Percentiles rank a stretch among this genome's conserved stretches.
These are phyloP conservation scores for Curvularia eragrostidis DNA, from an alignment of 2,329 filamentous ascomycete species.

Conservation along the genomic window DNA sequence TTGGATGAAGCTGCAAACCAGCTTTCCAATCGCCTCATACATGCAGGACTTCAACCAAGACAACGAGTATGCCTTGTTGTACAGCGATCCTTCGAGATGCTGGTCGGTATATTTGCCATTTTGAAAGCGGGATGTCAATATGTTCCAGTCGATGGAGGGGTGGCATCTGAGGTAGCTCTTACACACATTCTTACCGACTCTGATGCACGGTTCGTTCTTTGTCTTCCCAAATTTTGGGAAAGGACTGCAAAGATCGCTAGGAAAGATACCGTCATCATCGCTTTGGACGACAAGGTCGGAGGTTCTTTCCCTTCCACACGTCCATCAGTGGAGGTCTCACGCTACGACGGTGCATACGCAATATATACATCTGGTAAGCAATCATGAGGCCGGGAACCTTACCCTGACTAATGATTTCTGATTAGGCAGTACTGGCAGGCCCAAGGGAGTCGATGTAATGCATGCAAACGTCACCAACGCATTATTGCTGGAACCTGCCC, in stretches of 20 bases:
- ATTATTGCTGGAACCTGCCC: conserved; percentile 59
- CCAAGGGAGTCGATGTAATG: conserved; percentile 66
- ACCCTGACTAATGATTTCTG: conserved; percentile 5
- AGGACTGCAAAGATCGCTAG: conserved; percentile 29
- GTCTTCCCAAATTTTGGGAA: conserved; percentile 48
- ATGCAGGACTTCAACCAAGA: conserved; percentile 34
- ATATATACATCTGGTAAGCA: conserved; percentile 61
- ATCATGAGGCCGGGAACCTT: too few species aligned
- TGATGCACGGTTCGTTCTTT: conserved; percentile 56
- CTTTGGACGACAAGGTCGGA: conserved; percentile 23
- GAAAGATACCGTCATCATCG: conserved; percentile 21
- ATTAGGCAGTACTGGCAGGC: conserved; percentile 60
- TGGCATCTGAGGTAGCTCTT: conserved; percentile 46
- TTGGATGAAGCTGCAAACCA: conserved; percentile 40
- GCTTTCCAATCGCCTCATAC: conserved; percentile 39
- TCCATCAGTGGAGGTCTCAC: conserved; percentile 24
- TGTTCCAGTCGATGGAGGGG: conserved; percentile 64
- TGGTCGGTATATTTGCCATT: conserved; percentile 64
- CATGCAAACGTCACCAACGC: conserved; percentile 64
- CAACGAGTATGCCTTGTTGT: conserved; percentile 62
- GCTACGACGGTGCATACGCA: conserved; percentile 43
- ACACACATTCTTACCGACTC: conserved; percentile 59
- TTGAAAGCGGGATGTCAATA: conserved; percentile 67
- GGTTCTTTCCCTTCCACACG: conserved; percentile 22
- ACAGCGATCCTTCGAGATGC: conserved; percentile 63